Conservation (phyloP, 257 asterid genomes). For the Petunia axillaris region DNA sequence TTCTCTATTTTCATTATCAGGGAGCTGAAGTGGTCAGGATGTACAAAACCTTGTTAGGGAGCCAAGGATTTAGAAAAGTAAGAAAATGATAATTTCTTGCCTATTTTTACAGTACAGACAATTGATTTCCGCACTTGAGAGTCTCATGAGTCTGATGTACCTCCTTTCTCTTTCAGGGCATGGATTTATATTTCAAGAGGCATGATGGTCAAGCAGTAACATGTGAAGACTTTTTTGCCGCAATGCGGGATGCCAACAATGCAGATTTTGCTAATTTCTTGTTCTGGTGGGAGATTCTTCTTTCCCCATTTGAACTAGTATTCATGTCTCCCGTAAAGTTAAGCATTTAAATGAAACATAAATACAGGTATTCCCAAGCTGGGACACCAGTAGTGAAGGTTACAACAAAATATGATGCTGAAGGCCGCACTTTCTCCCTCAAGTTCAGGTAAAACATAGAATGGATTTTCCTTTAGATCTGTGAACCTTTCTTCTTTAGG, state of each 20-base stretch:
- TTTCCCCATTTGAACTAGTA: constrained; percentile 26
- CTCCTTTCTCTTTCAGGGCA: constrained; percentile 56
- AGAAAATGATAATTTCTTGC: constrained; percentile 21
- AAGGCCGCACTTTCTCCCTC: constrained; percentile 66
- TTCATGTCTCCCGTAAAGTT: constrained; percentile 16
- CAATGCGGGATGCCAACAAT: constrained; percentile 97
- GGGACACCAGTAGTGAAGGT: constrained; percentile 89
- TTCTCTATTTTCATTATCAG: constrained; percentile 42
- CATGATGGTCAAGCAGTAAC: constrained; percentile 92
- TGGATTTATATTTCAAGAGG: constrained; percentile 77
- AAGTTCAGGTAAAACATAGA: constrained; percentile 67
- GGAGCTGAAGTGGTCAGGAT: constrained; percentile 94
- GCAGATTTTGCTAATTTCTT: constrained; percentile 84
- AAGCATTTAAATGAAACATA: constrained; percentile 23
- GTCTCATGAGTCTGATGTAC: neutral
- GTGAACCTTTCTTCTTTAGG: neutral
- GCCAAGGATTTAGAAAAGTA: constrained; percentile 80
- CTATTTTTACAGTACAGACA: neutral
- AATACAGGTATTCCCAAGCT: constrained; percentile 95
- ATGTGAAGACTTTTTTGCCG: constrained; percentile 86
- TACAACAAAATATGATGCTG: constrained; percentile 56
- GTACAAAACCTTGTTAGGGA: constrained; percentile 81
- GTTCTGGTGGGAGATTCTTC: constrained; percentile 56
- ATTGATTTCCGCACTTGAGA: neutral
- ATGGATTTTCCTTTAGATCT: neutral